Evolutionary conservation across 306 rosid genomes (phyloP).

Genomic region (Ormosia semicastrata): DNA sequence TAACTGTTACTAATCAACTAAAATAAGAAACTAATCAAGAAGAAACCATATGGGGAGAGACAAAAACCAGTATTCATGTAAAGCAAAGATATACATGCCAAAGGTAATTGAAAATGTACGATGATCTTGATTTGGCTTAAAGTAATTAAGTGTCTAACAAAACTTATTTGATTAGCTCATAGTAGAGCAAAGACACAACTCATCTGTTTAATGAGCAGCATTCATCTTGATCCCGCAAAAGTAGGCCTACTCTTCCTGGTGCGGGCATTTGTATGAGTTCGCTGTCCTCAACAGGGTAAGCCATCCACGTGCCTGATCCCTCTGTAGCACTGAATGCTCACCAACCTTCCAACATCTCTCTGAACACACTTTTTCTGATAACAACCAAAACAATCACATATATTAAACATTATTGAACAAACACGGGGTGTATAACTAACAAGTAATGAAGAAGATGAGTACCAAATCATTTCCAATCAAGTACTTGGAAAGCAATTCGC

Average conservation of each 20-base stretch:
- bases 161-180: slow-evolving; percentile 26
- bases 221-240: slow-evolving; percentile 24
- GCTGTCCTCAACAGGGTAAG: slow-evolving; percentile 64
- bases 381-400: neutral
- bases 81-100: slow-evolving; percentile 6
- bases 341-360: slow-evolving; percentile 50
- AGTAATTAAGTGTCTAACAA: neutral
- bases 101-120: neutral
- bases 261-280: slow-evolving; percentile 64
- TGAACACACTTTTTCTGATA: slow-evolving; percentile 44
- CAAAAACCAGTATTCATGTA: neutral
- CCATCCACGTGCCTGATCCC: slow-evolving; percentile 53
- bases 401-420: slow-evolving; percentile 5
- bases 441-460: neutral
- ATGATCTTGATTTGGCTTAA: neutral
- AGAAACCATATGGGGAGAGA: neutral
- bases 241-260: slow-evolving; percentile 49
- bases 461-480: slow-evolving; percentile 68
- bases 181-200: slow-evolving; percentile 10
- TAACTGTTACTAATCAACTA: neutral
- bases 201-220: slow-evolving; percentile 19
- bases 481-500: slow-evolving; percentile 65
- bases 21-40: neutral
- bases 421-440: neutral
- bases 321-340: slow-evolving; percentile 53